Evolutionary conservation across 108 stramenopile species (phyloP), one percentile per base, ranked within the genome.

Genomic region (Cyclostephanos tholiformis): DNA sequence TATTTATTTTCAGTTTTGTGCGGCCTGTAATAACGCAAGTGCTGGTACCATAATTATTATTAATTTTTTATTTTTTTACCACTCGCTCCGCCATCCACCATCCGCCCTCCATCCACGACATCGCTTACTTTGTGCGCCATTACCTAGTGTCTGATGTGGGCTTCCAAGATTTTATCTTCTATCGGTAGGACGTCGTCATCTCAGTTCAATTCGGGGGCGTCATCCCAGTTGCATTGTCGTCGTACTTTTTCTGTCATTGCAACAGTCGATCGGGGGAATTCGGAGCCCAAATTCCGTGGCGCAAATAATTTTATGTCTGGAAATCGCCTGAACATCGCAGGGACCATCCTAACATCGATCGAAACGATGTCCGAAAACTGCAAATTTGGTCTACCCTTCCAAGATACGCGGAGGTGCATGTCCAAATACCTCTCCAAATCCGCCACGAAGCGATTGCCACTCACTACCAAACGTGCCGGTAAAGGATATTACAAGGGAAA

Each of bases 401-500:
- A 71, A 29, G 79, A 73, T 64, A 69, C 67, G 56, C 71, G 72
- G 26, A 72, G 90, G 30, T 80, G 67, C 82, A 89, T 91, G 84
- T 89, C 90, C 53, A 95, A 95, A 76, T 91, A 79, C 59, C 79
- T 95, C 39, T 82, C 84, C 69, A 92, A 91, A 71, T 81, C 90
- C 19, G 94, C 94, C 32, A 63, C 80, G 17, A 95, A 95, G 56
- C 77, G 94, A 52, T 55, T 88, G 63, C 91, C 91, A 6, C 83
- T 95, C 43, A 88, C 83, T 25, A 89, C 90, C 39, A 95, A 95
- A 68, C 83, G 87, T 23, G 94, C 86, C 11, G 72, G 82, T 32
- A 95, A 95, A 75, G 93, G 93, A 50, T 95, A 82, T 72, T 95
- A 95, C 83, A 95, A 95, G 75, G 94, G 94, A 29, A 95, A 92